Evolutionary conservation across 177 flowering plant species (phyloP).

Genomic region (Vitis hybrid): DNA sequence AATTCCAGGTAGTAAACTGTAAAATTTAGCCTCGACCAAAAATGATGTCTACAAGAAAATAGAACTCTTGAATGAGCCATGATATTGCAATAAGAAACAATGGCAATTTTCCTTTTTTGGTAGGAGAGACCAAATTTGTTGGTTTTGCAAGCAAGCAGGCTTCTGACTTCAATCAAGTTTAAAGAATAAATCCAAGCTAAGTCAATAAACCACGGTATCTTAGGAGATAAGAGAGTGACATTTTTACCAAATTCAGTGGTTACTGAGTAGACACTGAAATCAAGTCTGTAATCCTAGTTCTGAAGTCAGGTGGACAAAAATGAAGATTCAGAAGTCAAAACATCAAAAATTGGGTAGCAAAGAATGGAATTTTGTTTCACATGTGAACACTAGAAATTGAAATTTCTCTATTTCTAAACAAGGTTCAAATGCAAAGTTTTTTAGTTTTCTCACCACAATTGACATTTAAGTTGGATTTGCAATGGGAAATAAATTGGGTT

Average conservation of each 20-base stretch:
- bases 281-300: background rate
- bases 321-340: background rate
- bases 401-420: background rate
- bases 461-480: background rate
- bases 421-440: background rate
- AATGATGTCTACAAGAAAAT: background rate
- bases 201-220: background rate
- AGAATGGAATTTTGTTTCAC: background rate
- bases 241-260: background rate
- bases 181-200: background rate
- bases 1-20: background rate
- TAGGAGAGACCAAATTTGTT: background rate
- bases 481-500: background rate
- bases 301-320: background rate
- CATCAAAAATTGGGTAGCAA: background rate
- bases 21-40: background rate
- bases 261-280: background rate
- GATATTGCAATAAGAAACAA: background rate
- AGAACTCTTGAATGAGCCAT: background rate
- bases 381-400: background rate
- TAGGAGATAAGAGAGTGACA: background rate
- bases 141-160: background rate
- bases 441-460: background rate
- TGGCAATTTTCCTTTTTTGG: background rate
- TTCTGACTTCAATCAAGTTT: background rate